Conservation (phyloP, 176 grass and related monocot genomes). For the Aegilops longissima region DNA sequence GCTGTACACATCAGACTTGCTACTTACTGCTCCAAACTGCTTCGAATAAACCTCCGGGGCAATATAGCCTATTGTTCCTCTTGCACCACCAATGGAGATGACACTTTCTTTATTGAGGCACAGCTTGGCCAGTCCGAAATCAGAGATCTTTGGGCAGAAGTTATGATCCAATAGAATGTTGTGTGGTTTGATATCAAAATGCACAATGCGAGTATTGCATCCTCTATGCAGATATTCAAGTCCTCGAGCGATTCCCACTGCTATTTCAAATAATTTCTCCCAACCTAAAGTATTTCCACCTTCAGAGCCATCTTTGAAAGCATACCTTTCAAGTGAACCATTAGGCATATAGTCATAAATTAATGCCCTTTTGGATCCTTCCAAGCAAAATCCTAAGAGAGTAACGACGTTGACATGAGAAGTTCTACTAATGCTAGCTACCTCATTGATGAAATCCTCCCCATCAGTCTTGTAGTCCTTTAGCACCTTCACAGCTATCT, state of each 20-base stretch:
- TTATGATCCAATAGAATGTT: conserved; percentile 39
- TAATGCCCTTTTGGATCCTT: conserved; percentile 47
- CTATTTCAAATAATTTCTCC: conserved; percentile 48
- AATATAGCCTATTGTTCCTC: conserved; percentile 42
- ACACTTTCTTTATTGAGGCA: conserved; percentile 26
- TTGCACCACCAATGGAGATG: conserved; percentile 32
- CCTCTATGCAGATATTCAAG: conserved; percentile 41
- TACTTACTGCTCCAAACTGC: conserved; percentile 34
- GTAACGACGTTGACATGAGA: conserved; percentile 52
- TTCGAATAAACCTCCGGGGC: conserved; percentile 30
- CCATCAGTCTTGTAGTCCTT: conserved; percentile 31
- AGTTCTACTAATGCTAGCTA: conserved; percentile 45
- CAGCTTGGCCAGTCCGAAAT: conserved; percentile 42
- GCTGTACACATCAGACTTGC: conserved; percentile 63
- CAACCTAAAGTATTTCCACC: neutral
- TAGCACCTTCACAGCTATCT: conserved; percentile 41
- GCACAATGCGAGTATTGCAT: conserved; percentile 38
- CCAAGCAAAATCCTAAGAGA: conserved; percentile 44
- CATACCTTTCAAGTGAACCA: conserved; percentile 42
- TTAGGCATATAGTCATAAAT: conserved; percentile 57
- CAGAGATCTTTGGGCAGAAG: conserved; percentile 39
- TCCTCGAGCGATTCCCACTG: conserved; percentile 46
- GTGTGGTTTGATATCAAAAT: conserved; percentile 51
- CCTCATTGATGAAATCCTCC: conserved; percentile 53
- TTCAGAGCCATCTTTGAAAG: neutral